Conservation (phyloP, 179 eudicot genomes). For the Actinidia chinensis region DNA sequence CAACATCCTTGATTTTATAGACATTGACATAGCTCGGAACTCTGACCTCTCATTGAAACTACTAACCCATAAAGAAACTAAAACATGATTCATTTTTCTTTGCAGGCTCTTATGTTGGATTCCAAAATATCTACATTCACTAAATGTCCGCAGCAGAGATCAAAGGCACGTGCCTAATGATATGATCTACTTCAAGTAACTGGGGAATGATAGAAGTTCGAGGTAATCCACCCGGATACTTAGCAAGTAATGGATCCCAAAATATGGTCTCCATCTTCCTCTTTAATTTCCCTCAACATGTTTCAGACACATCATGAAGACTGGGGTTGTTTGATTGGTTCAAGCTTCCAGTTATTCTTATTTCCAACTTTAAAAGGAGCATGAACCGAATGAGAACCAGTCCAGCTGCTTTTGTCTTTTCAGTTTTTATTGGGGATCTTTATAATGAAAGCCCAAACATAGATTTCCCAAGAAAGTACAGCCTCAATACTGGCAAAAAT, state of each 20-base stretch:
- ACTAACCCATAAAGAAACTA: neutral
- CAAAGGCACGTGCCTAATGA: neutral
- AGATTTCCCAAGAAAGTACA: neutral
- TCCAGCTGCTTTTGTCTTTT: neutral
- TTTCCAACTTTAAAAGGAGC: conserved; percentile 1
- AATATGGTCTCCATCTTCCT: neutral
- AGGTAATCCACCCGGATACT: neutral
- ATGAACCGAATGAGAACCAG: neutral
- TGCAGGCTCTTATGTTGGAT: neutral
- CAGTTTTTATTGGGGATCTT: neutral
- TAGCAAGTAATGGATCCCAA: neutral
- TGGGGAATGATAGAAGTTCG: neutral
- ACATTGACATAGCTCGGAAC: neutral
- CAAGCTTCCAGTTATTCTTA: neutral
- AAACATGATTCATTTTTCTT: neutral
- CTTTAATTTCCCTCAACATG: neutral
- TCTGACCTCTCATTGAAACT: neutral
- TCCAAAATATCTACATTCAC: neutral
- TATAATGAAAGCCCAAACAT: neutral
- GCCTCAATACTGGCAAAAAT: neutral
- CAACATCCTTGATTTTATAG: neutral
- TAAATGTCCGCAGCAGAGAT: neutral
- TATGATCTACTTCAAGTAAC: neutral
- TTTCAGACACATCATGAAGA: neutral
- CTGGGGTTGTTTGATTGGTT: neutral